Base-by-base conservation (phyloP, 345 rosid species). In the Eucalyptus pauciflora region DNA sequence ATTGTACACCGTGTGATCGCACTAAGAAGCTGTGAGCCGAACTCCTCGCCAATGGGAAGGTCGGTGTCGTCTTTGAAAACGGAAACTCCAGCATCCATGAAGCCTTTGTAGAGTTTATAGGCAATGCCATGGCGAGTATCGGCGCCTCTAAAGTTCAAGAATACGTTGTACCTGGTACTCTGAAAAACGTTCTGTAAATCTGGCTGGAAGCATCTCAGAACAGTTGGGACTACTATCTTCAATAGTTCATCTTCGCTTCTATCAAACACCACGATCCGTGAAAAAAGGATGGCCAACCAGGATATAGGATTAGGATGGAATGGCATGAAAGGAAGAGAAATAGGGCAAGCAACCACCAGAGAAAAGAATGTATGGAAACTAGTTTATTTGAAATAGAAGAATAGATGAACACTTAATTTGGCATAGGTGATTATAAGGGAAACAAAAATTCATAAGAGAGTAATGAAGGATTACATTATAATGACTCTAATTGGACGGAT, bases 131-230 rank as follows among this genome's bases (percentile, higher is more conserved):
- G 20, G 37, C 20, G 5, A n/a, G 76, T 64, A 14, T n/a, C 76
- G 3, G 76, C 10, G 0, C 76, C 76, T 64, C 41, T n/a, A n/a
- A 64, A 64, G 5, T 64, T n/a, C 37, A n/a, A 64, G 76, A 64
- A 64, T 64, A 64, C 37, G 10, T n/a, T 64, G 18, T n/a, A n/a
- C 16, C 69, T 4, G 16, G 69, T 0, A 12, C n/a, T n/a, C 20
- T n/a, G 41, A 0, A 1, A 4, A 64, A 7, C 37, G 2, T 31
- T n/a, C 4, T 64, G 76, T 1, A 64, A 14, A 14, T 64, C 8
- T 64, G 37, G 37, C 18, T 14, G 76, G 0, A 64, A n/a, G 76
- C 76, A 3, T 64, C 76, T 7, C 37, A 64, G 7, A 64, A 64
- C 5, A 0, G 37, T n/a, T 64, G 0, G 76, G 37, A 64, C 41